Evolutionary conservation across 2,329 filamentous ascomycete species (phyloP).

Genomic region (Ceratocystis huliohia): DNA sequence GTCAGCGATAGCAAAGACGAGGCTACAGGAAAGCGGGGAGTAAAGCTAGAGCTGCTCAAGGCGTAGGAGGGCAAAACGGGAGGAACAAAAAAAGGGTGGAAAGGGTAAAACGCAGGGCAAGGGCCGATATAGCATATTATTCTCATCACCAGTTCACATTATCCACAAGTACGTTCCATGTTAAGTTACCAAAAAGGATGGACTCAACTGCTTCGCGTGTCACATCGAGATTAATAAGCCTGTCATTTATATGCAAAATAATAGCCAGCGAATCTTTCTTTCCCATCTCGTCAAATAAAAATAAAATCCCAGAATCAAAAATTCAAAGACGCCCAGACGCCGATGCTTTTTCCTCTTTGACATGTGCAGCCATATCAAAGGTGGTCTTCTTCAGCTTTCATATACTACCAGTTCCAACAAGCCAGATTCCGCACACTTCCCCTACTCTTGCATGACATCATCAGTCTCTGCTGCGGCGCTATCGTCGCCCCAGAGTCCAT

Average conservation of each 20-base stretch:
- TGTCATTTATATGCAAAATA: conserved; percentile 16
- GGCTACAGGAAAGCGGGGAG: conserved; percentile 86
- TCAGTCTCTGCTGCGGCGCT: conserved; percentile 25
- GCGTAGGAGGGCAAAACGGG: conserved; percentile 22
- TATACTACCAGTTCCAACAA: neutral
- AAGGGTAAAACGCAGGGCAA: neutral
- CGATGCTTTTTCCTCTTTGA: conserved; percentile 23
- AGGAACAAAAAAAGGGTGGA: conserved; percentile 1
- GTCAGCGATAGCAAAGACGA: conserved; percentile 91
- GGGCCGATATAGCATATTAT: neutral
- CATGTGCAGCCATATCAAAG: conserved; percentile 1
- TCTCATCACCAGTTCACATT: conserved; percentile 2
- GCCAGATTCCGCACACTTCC: neutral
- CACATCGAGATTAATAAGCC: conserved; percentile 8
- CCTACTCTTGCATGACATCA: conserved; percentile 43
- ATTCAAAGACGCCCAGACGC: conserved; percentile 22
- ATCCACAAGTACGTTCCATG: neutral
- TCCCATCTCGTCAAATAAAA: conserved; percentile 15
- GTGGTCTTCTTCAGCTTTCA: conserved; percentile 9
- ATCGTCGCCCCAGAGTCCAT: conserved; percentile 66
- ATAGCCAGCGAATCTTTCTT: conserved; percentile 17
- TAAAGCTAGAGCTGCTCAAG: conserved; percentile 57
- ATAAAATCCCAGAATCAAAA: conserved; percentile 22
- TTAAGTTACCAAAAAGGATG: neutral
- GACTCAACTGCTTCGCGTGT: neutral